These are phyloP conservation scores for Benincasa hispida DNA, from an alignment of 306 rosid species.

Conservation along the genomic window DNA sequence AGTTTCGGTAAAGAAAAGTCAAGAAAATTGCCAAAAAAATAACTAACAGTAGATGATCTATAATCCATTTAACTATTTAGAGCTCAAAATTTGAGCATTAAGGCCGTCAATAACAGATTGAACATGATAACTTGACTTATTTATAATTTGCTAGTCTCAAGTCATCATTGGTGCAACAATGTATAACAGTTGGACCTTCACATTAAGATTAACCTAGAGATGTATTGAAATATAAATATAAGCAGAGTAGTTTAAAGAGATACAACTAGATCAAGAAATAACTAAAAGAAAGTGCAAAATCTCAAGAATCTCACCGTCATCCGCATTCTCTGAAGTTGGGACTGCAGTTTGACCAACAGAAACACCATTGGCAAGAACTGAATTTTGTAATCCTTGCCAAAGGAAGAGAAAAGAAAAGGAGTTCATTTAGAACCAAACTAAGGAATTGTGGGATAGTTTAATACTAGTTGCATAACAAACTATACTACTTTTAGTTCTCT, in stretches of 20 bases:
- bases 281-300: conserved; percentile 2
- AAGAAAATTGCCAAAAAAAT: not conserved
- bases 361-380: conserved; percentile 10
- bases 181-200: not conserved
- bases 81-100: not conserved
- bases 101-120: not conserved
- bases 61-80: not conserved
- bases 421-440: not conserved
- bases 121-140: not conserved
- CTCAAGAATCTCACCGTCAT: conserved; percentile 49
- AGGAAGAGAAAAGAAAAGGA: not conserved
- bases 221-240: not conserved
- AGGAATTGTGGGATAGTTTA: not conserved
- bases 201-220: not conserved
- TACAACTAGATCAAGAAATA: not conserved
- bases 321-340: conserved; percentile 42
- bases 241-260: not conserved
- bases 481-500: not conserved
- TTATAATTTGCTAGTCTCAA: not conserved
- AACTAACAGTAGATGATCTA: not conserved
- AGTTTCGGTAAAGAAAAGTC: not conserved
- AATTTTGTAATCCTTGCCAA: conserved; percentile 5
- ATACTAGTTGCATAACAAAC: not conserved
- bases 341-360: conserved; percentile 45
- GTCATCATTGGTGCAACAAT: not conserved